Conservation (phyloP, 164 flowering plant genomes). For the Vitis cinerea region DNA sequence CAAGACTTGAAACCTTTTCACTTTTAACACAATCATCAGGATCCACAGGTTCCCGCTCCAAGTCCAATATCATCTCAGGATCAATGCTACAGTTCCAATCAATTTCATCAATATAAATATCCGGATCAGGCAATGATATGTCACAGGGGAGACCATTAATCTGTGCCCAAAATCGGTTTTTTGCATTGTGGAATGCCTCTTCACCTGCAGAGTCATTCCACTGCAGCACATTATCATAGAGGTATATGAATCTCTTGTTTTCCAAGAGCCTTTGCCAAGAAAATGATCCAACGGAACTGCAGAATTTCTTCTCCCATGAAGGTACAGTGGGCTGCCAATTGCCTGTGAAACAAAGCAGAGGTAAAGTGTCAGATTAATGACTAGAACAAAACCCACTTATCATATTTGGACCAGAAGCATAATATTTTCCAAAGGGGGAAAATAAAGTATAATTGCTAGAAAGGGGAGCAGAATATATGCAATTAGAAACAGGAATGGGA, state of each 20-base stretch:
- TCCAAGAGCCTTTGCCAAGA: slow-evolving; percentile 48
- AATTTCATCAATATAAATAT: slow-evolving; percentile 47
- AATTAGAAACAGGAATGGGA: neutral
- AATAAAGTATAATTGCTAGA: neutral
- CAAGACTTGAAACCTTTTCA: slow-evolving; percentile 20
- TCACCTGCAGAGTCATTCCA: slow-evolving; percentile 61
- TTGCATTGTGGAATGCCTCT: slow-evolving; percentile 57
- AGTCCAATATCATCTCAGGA: slow-evolving; percentile 37
- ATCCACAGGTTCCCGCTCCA: slow-evolving; percentile 22
- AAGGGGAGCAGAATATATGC: neutral
- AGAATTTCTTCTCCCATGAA: slow-evolving; percentile 53
- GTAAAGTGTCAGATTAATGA: neutral
- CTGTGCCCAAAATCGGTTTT: slow-evolving; percentile 44
- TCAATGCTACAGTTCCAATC: slow-evolving; percentile 49
- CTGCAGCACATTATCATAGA: slow-evolving; percentile 33
- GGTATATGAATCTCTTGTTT: slow-evolving; percentile 33
- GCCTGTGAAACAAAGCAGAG: slow-evolving; percentile 18
- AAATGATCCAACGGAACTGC: slow-evolving; percentile 36
- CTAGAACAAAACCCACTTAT: too few species aligned
- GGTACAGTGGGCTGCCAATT: slow-evolving; percentile 41
- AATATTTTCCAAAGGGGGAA: neutral
- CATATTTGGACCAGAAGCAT: neutral
- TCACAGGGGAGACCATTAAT: slow-evolving; percentile 42
- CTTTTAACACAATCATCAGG: slow-evolving; percentile 2
- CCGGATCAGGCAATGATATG: slow-evolving; percentile 46